phyloP scores from a whole-genome alignment of 768 basidiomycete genomes.

The Amanita rubescens region DNA sequence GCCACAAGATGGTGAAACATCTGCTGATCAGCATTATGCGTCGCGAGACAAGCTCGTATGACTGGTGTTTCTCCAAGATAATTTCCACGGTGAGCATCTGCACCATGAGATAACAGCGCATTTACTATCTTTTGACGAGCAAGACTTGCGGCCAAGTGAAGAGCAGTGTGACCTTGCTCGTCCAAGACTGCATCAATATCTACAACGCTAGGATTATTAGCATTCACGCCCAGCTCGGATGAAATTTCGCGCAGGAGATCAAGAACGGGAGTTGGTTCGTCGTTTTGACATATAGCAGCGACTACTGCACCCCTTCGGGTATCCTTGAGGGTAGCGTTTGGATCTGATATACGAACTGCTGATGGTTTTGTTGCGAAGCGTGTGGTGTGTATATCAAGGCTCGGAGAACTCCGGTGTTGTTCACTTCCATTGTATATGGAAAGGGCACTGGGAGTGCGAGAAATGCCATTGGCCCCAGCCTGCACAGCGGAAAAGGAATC shows the following conservation, averaged over 20 bases:
- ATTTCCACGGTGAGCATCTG: constrained; percentile 89
- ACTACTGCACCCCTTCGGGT: constrained; percentile 56
- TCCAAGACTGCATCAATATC: constrained; percentile 87
- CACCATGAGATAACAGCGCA: constrained; percentile 67
- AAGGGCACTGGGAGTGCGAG: constrained; percentile 39
- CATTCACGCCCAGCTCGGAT: constrained; percentile 31
- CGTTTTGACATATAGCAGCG: constrained; percentile 58
- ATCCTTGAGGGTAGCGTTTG: constrained; percentile 43
- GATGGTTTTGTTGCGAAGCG: constrained; percentile 68
- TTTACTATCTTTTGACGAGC: constrained; percentile 62
- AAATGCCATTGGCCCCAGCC: constrained; percentile 34
- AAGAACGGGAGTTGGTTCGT: constrained; percentile 57
- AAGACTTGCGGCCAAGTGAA: constrained; percentile 89
- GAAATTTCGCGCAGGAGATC: constrained; percentile 61
- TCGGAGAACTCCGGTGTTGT: constrained; percentile 28
- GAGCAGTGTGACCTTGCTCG: constrained; percentile 88
- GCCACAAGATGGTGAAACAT: constrained; percentile 62
- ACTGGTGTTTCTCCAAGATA: constrained; percentile 92
- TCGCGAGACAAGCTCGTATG: constrained; percentile 85
- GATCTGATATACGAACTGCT: constrained; percentile 44
- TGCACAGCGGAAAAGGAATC: constrained; percentile 21
- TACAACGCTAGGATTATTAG: constrained; percentile 19
- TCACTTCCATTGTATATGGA: constrained; percentile 36
- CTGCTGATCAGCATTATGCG: constrained; percentile 76
- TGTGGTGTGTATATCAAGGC: constrained; percentile 37